phyloP scores from a whole-genome alignment of 1,284 basidiomycete species.

The Pascua guehoae region DNA sequence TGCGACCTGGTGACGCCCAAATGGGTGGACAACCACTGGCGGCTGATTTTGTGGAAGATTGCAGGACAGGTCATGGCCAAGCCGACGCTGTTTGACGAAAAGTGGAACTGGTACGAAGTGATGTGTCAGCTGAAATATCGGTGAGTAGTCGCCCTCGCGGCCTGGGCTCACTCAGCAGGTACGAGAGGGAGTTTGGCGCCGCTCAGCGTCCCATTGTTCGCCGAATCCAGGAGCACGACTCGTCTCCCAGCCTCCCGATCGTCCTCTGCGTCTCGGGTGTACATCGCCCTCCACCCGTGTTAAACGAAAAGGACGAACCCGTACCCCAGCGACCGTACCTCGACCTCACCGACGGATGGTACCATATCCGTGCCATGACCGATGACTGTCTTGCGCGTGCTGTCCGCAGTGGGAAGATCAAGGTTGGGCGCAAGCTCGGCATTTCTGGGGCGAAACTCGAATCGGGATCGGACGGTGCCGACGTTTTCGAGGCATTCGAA shows the following conservation, averaged over 20 bases:
- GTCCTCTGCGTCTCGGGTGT: constrained; percentile 78
- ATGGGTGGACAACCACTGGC: constrained; percentile 93
- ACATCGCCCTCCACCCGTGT: constrained; percentile 52
- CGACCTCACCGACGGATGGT: constrained; percentile 97
- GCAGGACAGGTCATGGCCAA: constrained; percentile 73
- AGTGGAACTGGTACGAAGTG: constrained; percentile 77
- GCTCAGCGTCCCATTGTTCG: constrained; percentile 73
- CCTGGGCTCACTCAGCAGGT: constrained; percentile 54
- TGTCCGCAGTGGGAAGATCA: constrained; percentile 61
- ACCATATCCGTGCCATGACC: constrained; percentile 70
- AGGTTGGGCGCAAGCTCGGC: constrained; percentile 76
- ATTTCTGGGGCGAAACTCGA: constrained; percentile 75
- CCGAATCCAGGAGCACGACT: constrained; percentile 61
- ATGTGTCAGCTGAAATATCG: constrained; percentile 80
- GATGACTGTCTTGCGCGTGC: constrained; percentile 73
- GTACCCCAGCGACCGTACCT: constrained; percentile 49
- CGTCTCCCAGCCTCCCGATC: constrained; percentile 63
- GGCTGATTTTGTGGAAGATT: constrained; percentile 88
- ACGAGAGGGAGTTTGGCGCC: constrained; percentile 80
- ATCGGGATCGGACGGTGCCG: constrained; percentile 69
- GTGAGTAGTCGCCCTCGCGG: constrained; percentile 51
- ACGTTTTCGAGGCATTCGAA: constrained; percentile 76
- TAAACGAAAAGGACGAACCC: constrained; percentile 51
- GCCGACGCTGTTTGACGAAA: constrained; percentile 58
- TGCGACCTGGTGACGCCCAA: constrained; percentile 34